A percentile compares a stretch with the other conserved stretches of the same genome.
phyloP scores from a whole-genome alignment of 139 green algal genomes.

The Closterium sp. region DNA sequence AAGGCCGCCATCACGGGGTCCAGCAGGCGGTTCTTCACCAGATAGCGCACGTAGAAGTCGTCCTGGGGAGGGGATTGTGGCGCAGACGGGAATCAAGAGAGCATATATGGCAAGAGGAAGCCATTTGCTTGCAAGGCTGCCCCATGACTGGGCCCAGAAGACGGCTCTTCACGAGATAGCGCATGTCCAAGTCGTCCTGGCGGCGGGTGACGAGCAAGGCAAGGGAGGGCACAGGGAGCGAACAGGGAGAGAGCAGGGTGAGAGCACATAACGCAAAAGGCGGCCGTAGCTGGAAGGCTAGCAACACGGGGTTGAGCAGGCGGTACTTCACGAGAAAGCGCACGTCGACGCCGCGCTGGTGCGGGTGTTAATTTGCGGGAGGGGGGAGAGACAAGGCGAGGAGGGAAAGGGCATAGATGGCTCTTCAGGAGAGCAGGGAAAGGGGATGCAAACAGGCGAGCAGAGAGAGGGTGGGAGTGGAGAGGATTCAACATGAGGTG shows the following conservation, averaged over 20 bases:
- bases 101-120: neutral
- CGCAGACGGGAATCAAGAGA: neutral
- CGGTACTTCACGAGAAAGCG: slow-evolving; percentile 74
- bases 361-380: neutral
- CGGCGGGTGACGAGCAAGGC: too few relatives aligned
- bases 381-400: too few relatives aligned
- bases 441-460: too few relatives aligned
- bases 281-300: slow-evolving; percentile 64
- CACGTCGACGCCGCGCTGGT: slow-evolving; percentile 36
- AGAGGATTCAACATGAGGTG: too few relatives aligned
- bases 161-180: slow-evolving; percentile 74
- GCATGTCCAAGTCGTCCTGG: slow-evolving; percentile 81
- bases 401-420: neutral
- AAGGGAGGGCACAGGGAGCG: neutral
- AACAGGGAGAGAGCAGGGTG: neutral
- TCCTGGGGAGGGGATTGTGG: slow-evolving; percentile 53
- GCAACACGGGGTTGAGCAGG: slow-evolving; percentile 73
- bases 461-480: too few relatives aligned
- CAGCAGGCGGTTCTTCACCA: slow-evolving; percentile 76
- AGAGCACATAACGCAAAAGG: neutral
- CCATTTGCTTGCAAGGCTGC: neutral
- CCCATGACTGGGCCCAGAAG: slow-evolving; percentile 72
- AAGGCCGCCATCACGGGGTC: slow-evolving; percentile 77
- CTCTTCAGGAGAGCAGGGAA: neutral
- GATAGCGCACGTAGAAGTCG: slow-evolving; percentile 81